Percentiles rank a stretch among this genome's conserved stretches.
These are phyloP conservation scores for Fagopyrum esculentum DNA, from an alignment of 148 eudicot genomes.

Conservation along the genomic window DNA sequence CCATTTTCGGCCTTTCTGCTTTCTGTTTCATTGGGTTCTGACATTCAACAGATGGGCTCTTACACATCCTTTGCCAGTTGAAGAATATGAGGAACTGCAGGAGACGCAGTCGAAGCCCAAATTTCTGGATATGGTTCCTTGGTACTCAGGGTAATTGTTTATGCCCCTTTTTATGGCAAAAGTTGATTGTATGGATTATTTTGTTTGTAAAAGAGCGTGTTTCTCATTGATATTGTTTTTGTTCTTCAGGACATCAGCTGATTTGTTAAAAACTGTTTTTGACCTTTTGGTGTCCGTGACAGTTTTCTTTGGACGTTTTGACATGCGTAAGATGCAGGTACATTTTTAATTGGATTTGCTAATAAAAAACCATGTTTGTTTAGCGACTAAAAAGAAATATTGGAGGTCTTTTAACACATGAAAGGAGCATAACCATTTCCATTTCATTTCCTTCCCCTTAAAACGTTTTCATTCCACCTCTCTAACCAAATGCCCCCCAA, in stretches of 20 bases:
- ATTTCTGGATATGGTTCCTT: constrained; percentile 98
- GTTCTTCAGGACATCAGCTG: constrained; percentile 90
- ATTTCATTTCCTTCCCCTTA: too few relatives aligned
- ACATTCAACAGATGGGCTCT: constrained; percentile 88
- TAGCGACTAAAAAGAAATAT: too few relatives aligned
- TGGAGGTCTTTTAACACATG: too few relatives aligned
- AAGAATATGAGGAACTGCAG: constrained; percentile 69
- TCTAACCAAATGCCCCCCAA: too few relatives aligned
- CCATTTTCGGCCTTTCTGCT: constrained; percentile 4
- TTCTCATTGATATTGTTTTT: neutral
- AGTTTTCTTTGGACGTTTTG: constrained; percentile 96
- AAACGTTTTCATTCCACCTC: too few relatives aligned
- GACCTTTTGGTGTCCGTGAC: constrained; percentile 96
- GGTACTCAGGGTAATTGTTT: constrained; percentile 92
- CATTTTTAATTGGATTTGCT: neutral
- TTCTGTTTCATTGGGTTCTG: constrained; percentile 19
- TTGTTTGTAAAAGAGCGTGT: neutral
- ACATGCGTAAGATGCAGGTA: constrained; percentile 99
- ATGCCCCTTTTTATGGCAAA: constrained; percentile 1
- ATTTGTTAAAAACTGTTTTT: constrained; percentile 92
- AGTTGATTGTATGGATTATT: neutral
- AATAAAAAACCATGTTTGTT: too few relatives aligned
- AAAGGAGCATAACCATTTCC: too few relatives aligned
- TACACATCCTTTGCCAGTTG: constrained; percentile 75
- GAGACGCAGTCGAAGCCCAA: constrained; percentile 76